Base-by-base conservation (phyloP, 129 eudicot species). In the Chrysanthemum lavandulifolium region DNA sequence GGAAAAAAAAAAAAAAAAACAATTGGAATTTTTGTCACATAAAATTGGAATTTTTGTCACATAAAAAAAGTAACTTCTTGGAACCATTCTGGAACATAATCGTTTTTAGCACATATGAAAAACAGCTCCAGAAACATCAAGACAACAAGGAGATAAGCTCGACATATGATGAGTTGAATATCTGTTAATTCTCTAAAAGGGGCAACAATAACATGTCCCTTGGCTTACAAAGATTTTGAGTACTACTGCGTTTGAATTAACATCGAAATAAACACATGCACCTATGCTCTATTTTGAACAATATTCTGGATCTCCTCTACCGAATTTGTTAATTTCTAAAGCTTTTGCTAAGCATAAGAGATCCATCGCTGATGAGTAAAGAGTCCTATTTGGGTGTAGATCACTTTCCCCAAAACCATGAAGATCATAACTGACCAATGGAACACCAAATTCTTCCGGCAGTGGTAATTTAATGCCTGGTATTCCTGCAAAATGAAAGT, bases 371-470 rank as follows among this genome's bases (percentile, higher is more conserved):
- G 98, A 94, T 45, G 97, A 79, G 29, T 68, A 82, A 79, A 94
- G 98, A 76, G 83, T 83, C 70, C 98, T 78, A 62, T 79, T 76
- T 27, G 91, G 91, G 79, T 94, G 93, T 31, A 93, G 93, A 77
- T 94, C 97, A 33, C 98, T 94, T 82, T 94, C 97, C 54, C 98
- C 97, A 72, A 94, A 94, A 56, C 98, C 97, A 15, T 97, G 98
- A 57, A 88, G 96, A 80, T 94, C 98, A 54, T 90, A 94, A 71
- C 89, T 86, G 61, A 94, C 82, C 77, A 94, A 81, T 52, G 96
- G 93, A 69, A 94, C 86, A 40, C 97, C 97, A 60, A 86, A 94
- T 63, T 90, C 96, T 81, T 90, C 93, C 48, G 90, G 85, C 36
- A 94, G 83, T n/a, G 86, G 76, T 76, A 23, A 50, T 52, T 80